A percentile compares a stretch with the other conserved stretches of the same genome.
phyloP scores from a whole-genome alignment of 129 eudicot genomes.

The Ambrosia trifida region DNA sequence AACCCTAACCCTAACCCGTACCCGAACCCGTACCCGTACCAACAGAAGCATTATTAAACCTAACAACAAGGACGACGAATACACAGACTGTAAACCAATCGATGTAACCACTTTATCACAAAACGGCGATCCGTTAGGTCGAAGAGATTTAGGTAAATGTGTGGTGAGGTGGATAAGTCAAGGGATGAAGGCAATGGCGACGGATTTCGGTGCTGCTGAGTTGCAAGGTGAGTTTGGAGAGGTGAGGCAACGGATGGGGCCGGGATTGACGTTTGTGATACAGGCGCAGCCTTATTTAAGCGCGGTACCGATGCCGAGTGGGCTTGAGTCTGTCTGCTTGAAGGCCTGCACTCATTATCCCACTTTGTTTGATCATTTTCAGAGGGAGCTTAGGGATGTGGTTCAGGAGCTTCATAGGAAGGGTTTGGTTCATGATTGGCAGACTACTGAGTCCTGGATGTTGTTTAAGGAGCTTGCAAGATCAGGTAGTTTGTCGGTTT shows the following conservation, averaged over 20 bases:
- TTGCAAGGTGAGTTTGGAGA: conserved; percentile 76
- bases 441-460: conserved; percentile 77
- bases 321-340: conserved; percentile 76
- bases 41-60: too few species aligned
- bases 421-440: conserved; percentile 50
- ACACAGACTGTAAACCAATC: conserved; percentile 10
- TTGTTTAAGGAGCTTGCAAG: conserved; percentile 74
- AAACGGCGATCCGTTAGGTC: conserved; percentile 85
- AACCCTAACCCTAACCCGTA: background rate
- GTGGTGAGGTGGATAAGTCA: conserved; percentile 79
- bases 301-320: conserved; percentile 84
- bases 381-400: conserved; percentile 84
- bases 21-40: background rate
- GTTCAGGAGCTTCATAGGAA: conserved; percentile 54
- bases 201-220: conserved; percentile 70
- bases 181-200: conserved; percentile 94
- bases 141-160: conserved; percentile 70
- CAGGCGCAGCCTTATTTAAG: conserved; percentile 89
- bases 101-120: conserved; percentile 45
- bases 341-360: conserved; percentile 94
- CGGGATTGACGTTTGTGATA: conserved; percentile 81
- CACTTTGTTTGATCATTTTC: conserved; percentile 86
- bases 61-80: conserved; percentile 5
- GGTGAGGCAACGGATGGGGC: conserved; percentile 73
- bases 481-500: conserved; percentile 61